Evolutionary conservation across 2,329 filamentous ascomycete genomes (phyloP).

Genomic region (Arthrobotrys megalospora): DNA sequence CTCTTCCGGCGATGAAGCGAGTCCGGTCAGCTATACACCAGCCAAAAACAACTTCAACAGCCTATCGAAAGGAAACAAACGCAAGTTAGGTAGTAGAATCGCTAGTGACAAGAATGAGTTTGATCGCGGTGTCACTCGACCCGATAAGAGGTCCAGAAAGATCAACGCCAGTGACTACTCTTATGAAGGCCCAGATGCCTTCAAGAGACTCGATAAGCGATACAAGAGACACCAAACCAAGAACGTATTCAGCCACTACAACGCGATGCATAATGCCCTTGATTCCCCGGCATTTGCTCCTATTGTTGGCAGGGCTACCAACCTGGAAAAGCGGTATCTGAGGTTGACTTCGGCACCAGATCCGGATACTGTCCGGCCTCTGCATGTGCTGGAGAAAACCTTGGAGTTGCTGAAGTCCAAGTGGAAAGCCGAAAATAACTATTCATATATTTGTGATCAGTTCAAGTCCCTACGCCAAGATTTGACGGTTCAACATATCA

Average conservation of each 20-base stretch:
- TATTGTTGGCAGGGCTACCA: conserved; percentile 86
- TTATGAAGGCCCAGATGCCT: conserved; percentile 60
- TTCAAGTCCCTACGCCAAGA: conserved; percentile 99
- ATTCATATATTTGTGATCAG: conserved; percentile 98
- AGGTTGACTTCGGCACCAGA: conserved; percentile 92
- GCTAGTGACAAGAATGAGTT: conserved; percentile 50
- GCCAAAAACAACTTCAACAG: conserved; percentile 25
- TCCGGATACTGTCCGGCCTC: conserved; percentile 87
- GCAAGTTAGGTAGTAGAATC: conserved; percentile 60
- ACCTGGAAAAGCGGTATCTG: conserved; percentile 93
- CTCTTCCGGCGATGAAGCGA: conserved; percentile 52
- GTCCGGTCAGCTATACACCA: conserved; percentile 7
- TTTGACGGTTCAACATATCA: conserved; percentile 96
- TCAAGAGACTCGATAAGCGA: conserved; percentile 53
- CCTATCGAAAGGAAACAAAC: conserved; percentile 48
- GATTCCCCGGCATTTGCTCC: conserved; percentile 72
- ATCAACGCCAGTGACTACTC: conserved; percentile 65
- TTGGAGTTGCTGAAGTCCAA: conserved; percentile 92
- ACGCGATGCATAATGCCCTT: conserved; percentile 69
- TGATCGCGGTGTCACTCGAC: conserved; percentile 34
- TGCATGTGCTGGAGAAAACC: conserved; percentile 83
- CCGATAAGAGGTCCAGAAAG: conserved; percentile 56
- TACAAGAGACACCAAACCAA: conserved; percentile 57
- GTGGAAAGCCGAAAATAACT: conserved; percentile 94
- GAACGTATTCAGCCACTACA: conserved; percentile 67